These are phyloP conservation scores for Prillingera fragicola DNA, from an alignment of 1,284 basidiomycete genomes.

Conservation along the genomic window DNA sequence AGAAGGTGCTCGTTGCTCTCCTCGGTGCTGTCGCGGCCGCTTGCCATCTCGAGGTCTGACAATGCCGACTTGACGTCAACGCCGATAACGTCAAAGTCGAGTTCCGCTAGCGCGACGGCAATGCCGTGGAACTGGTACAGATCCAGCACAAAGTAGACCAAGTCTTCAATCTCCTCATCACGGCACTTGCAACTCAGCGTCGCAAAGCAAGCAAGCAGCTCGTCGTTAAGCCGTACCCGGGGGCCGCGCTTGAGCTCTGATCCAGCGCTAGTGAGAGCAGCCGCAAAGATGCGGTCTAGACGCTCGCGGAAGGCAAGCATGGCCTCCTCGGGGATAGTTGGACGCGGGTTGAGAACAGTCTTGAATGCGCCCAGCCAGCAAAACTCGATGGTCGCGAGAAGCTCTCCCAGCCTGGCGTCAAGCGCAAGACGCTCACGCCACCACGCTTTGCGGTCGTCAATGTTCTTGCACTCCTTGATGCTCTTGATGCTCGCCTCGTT, in stretches of 20 bases:
- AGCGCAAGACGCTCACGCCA: conserved; percentile 74
- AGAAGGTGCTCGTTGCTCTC: conserved; percentile 61
- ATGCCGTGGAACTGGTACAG: conserved; percentile 89
- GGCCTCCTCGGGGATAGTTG: conserved; percentile 51
- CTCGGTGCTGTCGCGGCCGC: conserved; percentile 9
- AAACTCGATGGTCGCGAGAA: conserved; percentile 83
- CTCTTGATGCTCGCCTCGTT: conserved; percentile 52
- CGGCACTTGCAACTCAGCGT: conserved; percentile 71
- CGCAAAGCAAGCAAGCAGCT: conserved; percentile 77
- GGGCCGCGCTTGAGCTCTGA: conserved; percentile 38
- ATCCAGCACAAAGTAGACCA: conserved; percentile 90
- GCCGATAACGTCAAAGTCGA: conserved; percentile 72
- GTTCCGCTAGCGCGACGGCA: conserved; percentile 81
- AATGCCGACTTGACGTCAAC: conserved; percentile 52
- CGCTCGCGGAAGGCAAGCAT: conserved; percentile 58
- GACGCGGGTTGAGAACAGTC: conserved; percentile 65
- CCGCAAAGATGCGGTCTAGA: conserved; percentile 69
- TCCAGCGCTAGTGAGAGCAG: conserved; percentile 57
- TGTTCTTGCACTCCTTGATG: conserved; percentile 39
- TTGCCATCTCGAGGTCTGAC: conserved; percentile 59
- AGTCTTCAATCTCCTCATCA: conserved; percentile 91
- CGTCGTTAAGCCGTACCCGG: conserved; percentile 58
- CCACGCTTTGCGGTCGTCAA: conserved; percentile 54
- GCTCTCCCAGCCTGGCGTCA: conserved; percentile 66
- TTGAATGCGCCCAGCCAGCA: conserved; percentile 98